These are phyloP conservation scores for Aspergillus ostianus DNA, from an alignment of 495 filamentous ascomycete species.

Conservation along the genomic window DNA sequence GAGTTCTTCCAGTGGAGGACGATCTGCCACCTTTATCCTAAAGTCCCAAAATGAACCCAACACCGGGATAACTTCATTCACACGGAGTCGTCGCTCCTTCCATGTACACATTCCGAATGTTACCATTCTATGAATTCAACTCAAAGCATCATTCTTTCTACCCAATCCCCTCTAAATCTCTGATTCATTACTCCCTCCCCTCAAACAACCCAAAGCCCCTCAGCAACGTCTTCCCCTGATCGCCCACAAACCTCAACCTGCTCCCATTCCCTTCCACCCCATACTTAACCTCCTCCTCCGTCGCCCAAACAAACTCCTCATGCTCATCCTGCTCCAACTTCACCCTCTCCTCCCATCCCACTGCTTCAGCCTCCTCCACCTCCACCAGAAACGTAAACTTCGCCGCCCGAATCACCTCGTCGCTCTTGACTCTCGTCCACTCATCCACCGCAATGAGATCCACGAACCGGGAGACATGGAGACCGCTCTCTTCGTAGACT, in stretches of 20 bases:
- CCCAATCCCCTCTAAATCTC: too few relatives aligned
- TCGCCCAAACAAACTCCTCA: constrained; percentile 43
- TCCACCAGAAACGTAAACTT: constrained; percentile 43
- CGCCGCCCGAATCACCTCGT: constrained; percentile 17
- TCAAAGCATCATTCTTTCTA: too few relatives aligned
- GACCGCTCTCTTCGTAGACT: constrained; percentile 58
- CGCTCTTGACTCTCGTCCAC: constrained; percentile 24
- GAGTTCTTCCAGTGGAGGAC: constrained; percentile 65
- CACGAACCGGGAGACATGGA: constrained; percentile 45
- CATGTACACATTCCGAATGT: too few relatives aligned
- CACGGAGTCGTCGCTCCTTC: not conserved
- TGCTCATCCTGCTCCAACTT: constrained; percentile 44
- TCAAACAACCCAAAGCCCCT: not conserved
- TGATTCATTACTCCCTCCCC: too few relatives aligned
- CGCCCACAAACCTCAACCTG: constrained; percentile 17
- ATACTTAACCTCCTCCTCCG: constrained; percentile 35
- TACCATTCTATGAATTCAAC: too few relatives aligned
- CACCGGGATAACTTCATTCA: not conserved
- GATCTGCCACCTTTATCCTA: constrained; percentile 1
- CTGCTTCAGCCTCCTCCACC: constrained; percentile 18
- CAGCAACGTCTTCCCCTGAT: constrained; percentile 5
- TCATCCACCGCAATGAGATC: constrained; percentile 39
- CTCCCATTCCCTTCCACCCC: constrained; percentile 19
- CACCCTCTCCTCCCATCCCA: constrained; percentile 29
- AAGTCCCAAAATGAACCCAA: not conserved